A percentile compares a stretch with the other conserved stretches of the same genome.
These are phyloP conservation scores for Salix caprea DNA, from an alignment of 345 rosid species.

Conservation along the genomic window DNA sequence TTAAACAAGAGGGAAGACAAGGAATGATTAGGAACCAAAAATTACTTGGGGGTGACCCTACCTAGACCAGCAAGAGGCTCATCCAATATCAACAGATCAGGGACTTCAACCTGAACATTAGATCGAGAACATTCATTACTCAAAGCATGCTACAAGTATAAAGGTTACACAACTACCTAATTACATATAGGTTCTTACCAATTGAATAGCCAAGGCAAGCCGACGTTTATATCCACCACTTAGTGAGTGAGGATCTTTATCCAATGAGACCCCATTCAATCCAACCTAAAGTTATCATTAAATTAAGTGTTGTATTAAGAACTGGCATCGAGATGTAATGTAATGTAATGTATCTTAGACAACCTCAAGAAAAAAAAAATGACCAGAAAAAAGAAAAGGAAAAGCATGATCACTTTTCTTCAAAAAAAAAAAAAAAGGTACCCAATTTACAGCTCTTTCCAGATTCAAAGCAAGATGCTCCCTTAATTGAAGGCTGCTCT, in stretches of 20 bases:
- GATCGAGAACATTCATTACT: slow-evolving; percentile 3
- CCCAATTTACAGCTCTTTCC: slow-evolving; percentile 87
- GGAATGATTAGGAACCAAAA: slow-evolving; percentile 6
- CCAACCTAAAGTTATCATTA: slow-evolving; percentile 61
- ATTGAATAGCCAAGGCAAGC: slow-evolving; percentile 86
- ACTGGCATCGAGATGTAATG: not conserved
- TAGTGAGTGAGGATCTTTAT: slow-evolving; percentile 79
- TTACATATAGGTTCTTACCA: slow-evolving; percentile 43
- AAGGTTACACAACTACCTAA: not conserved
- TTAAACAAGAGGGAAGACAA: not conserved
- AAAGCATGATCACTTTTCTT: not conserved
- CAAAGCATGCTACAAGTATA: not conserved
- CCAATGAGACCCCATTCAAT: slow-evolving; percentile 65
- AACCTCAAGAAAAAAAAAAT: not conserved
- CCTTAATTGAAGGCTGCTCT: slow-evolving; percentile 50
- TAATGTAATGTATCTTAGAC: not conserved
- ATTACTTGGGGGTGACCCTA: slow-evolving; percentile 27
- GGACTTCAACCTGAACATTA: slow-evolving; percentile 68
- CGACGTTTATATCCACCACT: slow-evolving; percentile 95
- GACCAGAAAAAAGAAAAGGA: not conserved
- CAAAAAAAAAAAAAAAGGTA: slow-evolving; percentile 18
- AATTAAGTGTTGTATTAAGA: not conserved
- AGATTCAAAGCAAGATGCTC: slow-evolving; percentile 65
- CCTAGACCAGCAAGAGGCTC: slow-evolving; percentile 99
- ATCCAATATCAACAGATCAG: slow-evolving; percentile 77